These are phyloP conservation scores for Metschnikowia anglica DNA, from an alignment of 805 yeast species.

Conservation along the genomic window DNA sequence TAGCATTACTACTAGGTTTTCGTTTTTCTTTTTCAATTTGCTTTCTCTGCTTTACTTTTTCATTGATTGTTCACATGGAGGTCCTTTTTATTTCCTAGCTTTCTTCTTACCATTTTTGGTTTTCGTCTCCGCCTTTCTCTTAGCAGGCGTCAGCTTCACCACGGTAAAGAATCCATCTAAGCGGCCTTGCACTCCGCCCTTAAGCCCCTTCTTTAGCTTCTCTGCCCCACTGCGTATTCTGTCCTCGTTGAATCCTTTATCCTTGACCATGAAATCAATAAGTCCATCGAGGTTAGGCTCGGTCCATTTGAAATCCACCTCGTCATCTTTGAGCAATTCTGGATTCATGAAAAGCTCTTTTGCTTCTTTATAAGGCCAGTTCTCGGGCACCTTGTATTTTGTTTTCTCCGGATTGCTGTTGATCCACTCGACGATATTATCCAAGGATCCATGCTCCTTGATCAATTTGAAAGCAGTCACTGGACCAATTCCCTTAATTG, in stretches of 20 bases:
- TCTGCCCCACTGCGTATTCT: slow-evolving; percentile 85
- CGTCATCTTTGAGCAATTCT: slow-evolving; percentile 64
- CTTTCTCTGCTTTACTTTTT: neutral
- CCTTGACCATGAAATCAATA: slow-evolving; percentile 75
- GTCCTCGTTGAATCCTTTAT: slow-evolving; percentile 92
- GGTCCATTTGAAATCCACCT: slow-evolving; percentile 75
- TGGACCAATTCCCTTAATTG: slow-evolving; percentile 94
- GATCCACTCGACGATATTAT: slow-evolving; percentile 68
- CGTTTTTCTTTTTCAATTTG: neutral
- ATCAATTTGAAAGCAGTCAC: slow-evolving; percentile 88
- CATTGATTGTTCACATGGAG: neutral
- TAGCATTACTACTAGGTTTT: neutral
- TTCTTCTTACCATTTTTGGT: slow-evolving; percentile 36
- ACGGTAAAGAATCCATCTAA: slow-evolving; percentile 89
- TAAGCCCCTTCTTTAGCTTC: slow-evolving; percentile 78
- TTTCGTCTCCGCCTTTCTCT: slow-evolving; percentile 37
- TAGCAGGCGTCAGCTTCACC: slow-evolving; percentile 39
- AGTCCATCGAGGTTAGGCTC: slow-evolving; percentile 87
- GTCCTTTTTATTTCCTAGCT: slow-evolving; percentile 12
- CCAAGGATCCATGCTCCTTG: slow-evolving; percentile 79
- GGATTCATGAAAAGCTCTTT: slow-evolving; percentile 81
- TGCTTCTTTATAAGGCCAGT: slow-evolving; percentile 92
- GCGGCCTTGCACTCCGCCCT: slow-evolving; percentile 86
- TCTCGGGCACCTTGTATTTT: slow-evolving; percentile 85
- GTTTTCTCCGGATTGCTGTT: slow-evolving; percentile 51